Conservation (phyloP, 257 asterid species). For the Sherardia arvensis region DNA sequence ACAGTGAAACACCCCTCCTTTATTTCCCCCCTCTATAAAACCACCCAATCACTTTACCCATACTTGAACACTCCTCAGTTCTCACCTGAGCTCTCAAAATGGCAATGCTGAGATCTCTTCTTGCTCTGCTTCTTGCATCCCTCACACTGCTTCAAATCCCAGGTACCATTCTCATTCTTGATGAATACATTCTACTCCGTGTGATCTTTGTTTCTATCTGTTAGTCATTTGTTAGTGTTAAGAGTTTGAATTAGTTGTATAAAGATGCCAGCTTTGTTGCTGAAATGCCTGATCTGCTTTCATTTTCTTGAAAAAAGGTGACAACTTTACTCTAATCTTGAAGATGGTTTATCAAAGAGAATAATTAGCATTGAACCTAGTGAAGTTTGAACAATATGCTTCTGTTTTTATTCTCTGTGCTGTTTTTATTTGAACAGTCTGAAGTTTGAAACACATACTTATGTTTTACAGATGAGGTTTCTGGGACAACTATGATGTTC, state of each 20-base stretch:
- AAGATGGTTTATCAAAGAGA: too few species aligned
- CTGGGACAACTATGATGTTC: slow-evolving; percentile 61
- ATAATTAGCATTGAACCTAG: too few species aligned
- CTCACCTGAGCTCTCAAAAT: neutral
- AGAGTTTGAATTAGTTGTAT: too few species aligned
- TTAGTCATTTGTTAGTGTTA: too few species aligned
- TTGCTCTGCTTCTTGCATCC: slow-evolving; percentile 29
- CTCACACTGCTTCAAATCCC: slow-evolving; percentile 27
- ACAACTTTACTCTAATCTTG: too few species aligned
- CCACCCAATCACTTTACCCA: neutral
- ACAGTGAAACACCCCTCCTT: neutral
- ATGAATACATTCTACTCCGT: neutral
- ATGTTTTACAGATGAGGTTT: slow-evolving; percentile 16
- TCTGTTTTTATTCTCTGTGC: too few species aligned
- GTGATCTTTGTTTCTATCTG: too few species aligned
- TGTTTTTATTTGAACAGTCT: neutral
- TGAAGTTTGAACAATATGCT: too few species aligned
- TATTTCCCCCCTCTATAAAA: slow-evolving; percentile 9
- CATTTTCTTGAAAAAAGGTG: too few species aligned
- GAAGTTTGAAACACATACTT: neutral
- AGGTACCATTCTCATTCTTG: slow-evolving; percentile 20
- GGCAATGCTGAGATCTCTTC: slow-evolving; percentile 21
- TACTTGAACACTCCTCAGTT: neutral
- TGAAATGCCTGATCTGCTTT: too few species aligned
- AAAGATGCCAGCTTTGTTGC: too few species aligned